These are phyloP conservation scores for Thraustotheca clavata DNA, from an alignment of 352 stramenopile species.

Conservation along the genomic window DNA sequence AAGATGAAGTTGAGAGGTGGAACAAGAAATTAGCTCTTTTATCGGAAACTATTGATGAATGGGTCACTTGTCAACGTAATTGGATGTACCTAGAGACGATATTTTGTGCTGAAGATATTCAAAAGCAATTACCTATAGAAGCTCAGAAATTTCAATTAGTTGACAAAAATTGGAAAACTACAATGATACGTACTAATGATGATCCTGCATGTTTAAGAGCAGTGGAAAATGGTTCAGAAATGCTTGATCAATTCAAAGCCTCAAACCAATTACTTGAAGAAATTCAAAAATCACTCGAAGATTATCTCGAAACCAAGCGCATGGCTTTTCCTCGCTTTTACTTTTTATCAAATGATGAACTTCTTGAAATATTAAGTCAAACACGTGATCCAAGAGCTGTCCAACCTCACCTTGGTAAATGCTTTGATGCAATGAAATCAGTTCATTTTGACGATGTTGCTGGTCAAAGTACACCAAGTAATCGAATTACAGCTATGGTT, in stretches of 20 bases:
- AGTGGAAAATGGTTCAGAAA: constrained; percentile 57
- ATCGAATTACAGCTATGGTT: constrained; percentile 72
- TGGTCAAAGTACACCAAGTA: constrained; percentile 29
- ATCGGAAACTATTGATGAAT: constrained; percentile 76
- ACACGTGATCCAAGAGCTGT: constrained; percentile 84
- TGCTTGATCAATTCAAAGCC: constrained; percentile 77
- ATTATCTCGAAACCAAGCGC: constrained; percentile 89
- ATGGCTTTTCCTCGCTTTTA: constrained; percentile 90
- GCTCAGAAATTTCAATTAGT: constrained; percentile 79
- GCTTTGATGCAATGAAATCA: constrained; percentile 90
- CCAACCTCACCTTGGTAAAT: constrained; percentile 87
- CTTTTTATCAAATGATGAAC: constrained; percentile 89
- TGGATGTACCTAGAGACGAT: constrained; percentile 89
- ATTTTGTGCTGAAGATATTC: constrained; percentile 83
- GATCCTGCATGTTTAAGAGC: constrained; percentile 70
- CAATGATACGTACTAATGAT: constrained; percentile 69
- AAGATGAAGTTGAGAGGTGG: constrained; percentile 86
- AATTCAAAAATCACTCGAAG: constrained; percentile 88
- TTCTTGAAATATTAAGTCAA: constrained; percentile 87
- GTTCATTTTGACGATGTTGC: constrained; percentile 66
- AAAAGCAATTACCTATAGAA: constrained; percentile 80
- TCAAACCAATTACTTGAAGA: constrained; percentile 83
- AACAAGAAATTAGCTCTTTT: constrained; percentile 81
- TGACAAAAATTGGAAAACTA: constrained; percentile 79
- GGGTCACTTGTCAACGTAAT: constrained; percentile 73